Evolutionary conservation across 2,329 filamentous ascomycete genomes (phyloP).

Genomic region (Ophiostoma tasmaniense): DNA sequence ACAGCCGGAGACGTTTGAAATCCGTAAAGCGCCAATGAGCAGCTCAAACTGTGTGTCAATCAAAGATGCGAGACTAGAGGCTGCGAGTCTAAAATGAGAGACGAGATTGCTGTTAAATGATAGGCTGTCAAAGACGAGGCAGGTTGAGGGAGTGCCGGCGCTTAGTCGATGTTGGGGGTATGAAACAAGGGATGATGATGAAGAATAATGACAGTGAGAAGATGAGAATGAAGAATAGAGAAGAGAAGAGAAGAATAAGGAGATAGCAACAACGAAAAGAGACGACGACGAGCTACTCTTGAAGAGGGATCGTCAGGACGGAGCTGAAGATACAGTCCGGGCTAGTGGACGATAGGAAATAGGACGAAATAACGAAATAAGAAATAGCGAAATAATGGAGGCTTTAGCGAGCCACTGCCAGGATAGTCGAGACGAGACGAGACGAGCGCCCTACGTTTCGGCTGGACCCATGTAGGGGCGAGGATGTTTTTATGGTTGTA

Average conservation of each 20-base stretch:
- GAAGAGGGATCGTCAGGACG: slow-evolving; percentile 1
- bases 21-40: background rate
- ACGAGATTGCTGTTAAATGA: background rate
- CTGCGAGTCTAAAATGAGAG: background rate
- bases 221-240: background rate
- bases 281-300: background rate
- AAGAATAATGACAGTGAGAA: background rate
- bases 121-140: background rate
- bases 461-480: background rate
- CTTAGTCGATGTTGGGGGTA: background rate
- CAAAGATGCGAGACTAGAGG: background rate
- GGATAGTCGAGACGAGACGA: slow-evolving; percentile 3
- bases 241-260: background rate
- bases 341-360: background rate
- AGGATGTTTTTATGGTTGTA: background rate
- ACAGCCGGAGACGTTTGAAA: background rate
- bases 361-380: background rate
- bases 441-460: background rate
- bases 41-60: background rate
- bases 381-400: background rate
- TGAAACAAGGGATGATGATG: background rate
- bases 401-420: slow-evolving; percentile 3
- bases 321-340: slow-evolving; percentile 1
- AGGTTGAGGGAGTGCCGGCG: background rate
- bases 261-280: background rate